Conservation (phyloP, 768 basidiomycete species). For the Steccherinum ochraceum region DNA sequence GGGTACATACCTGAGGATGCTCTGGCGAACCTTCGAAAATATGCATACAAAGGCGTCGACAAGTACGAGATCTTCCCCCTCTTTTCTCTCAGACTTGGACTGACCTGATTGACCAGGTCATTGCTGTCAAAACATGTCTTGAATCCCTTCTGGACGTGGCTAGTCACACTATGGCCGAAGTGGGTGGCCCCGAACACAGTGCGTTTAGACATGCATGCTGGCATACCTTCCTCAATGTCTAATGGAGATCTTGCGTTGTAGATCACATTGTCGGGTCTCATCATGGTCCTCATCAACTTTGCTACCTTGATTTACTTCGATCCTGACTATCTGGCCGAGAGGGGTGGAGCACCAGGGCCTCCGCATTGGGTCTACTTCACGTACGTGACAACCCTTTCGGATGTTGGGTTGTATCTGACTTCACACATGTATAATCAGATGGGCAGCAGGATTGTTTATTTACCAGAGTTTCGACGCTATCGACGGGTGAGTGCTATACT, state of each 20-base stretch:
- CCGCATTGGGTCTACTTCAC: slow-evolving; percentile 91
- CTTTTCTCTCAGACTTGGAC: not conserved
- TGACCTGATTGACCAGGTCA: slow-evolving; percentile 55
- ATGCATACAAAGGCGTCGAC: slow-evolving; percentile 77
- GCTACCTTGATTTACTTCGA: slow-evolving; percentile 79
- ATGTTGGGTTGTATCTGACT: not conserved
- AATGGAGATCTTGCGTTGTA: slow-evolving; percentile 24
- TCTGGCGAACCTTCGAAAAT: slow-evolving; percentile 70
- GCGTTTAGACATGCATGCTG: slow-evolving; percentile 23
- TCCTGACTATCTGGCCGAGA: slow-evolving; percentile 64
- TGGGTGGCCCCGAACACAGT: slow-evolving; percentile 88
- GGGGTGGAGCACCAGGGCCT: slow-evolving; percentile 52
- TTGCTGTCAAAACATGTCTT: slow-evolving; percentile 70
- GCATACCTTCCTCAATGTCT: not conserved
- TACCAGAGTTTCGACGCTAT: slow-evolving; percentile 90
- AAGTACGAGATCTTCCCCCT: slow-evolving; percentile 41
- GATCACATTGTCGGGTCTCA: slow-evolving; percentile 87
- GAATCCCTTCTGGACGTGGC: slow-evolving; percentile 86
- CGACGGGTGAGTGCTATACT: slow-evolving; percentile 76
- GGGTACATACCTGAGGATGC: slow-evolving; percentile 59
- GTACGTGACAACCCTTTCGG: slow-evolving; percentile 35
- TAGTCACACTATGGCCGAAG: slow-evolving; percentile 82
- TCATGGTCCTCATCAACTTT: slow-evolving; percentile 80
- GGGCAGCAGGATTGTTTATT: slow-evolving; percentile 81
- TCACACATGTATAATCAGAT: slow-evolving; percentile 38